These are phyloP conservation scores for Pestalotiopsis sp. DNA, from an alignment of 2,329 filamentous ascomycete genomes.

Conservation along the genomic window DNA sequence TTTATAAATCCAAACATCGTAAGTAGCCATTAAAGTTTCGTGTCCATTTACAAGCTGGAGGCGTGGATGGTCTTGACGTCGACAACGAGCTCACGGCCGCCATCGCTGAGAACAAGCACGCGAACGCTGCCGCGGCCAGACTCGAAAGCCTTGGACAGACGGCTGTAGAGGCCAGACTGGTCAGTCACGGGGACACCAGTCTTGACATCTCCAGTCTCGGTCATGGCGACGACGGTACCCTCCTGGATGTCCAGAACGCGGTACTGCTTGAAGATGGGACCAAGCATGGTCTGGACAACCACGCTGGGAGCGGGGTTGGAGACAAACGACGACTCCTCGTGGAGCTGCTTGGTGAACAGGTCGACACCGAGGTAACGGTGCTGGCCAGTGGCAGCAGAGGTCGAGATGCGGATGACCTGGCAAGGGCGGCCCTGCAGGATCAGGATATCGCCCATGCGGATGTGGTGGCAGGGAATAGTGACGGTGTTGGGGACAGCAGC, in stretches of 20 bases:
- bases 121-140: slow-evolving; percentile 92
- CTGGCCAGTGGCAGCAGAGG: slow-evolving; percentile 96
- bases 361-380: slow-evolving; percentile 99
- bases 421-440: slow-evolving; percentile 98
- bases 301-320: slow-evolving; percentile 96
- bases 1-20: slow-evolving; percentile 29
- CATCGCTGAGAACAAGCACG: slow-evolving; percentile 93
- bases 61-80: slow-evolving; percentile 99
- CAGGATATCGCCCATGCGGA: slow-evolving; percentile 97
- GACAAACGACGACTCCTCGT: slow-evolving; percentile 98
- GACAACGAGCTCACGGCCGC: slow-evolving; percentile 90
- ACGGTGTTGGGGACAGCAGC: slow-evolving; percentile 73
- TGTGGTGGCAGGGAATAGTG: slow-evolving; percentile 98
- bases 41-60: slow-evolving; percentile 59
- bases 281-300: slow-evolving; percentile 98
- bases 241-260: slow-evolving; percentile 96
- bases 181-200: slow-evolving; percentile 90
- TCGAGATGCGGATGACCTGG: slow-evolving; percentile 99
- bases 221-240: slow-evolving; percentile 88
- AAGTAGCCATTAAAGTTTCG: slow-evolving; percentile 14
- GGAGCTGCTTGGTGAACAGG: slow-evolving; percentile 99
- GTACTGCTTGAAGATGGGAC: slow-evolving; percentile 99
- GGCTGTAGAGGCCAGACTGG: slow-evolving; percentile 85
- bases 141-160: slow-evolving; percentile 83
- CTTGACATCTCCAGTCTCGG: slow-evolving; percentile 98